Evolutionary conservation across 2,329 filamentous ascomycete species (phyloP).

Genomic region (Fusarium abutilonis): DNA sequence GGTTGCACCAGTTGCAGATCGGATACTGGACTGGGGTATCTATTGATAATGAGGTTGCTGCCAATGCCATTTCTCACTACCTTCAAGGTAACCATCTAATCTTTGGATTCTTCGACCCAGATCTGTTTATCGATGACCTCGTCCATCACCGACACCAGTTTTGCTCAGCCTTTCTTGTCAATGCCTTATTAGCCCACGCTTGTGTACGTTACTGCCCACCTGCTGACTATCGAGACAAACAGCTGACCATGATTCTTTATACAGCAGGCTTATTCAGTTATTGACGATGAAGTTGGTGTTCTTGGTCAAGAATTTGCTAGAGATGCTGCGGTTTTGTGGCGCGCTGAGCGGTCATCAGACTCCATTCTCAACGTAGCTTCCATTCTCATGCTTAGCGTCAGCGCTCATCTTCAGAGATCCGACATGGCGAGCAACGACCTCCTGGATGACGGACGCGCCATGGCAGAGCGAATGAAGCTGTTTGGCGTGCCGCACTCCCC

Average conservation of each 20-base stretch:
- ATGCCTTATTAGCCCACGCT: constrained; percentile 48
- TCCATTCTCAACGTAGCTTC: constrained; percentile 28
- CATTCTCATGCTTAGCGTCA: constrained; percentile 23
- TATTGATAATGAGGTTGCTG: constrained; percentile 46
- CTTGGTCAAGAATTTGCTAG: constrained; percentile 23
- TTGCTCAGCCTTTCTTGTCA: constrained; percentile 50
- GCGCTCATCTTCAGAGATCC: constrained; percentile 14
- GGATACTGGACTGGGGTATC: constrained; percentile 49
- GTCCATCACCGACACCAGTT: constrained; percentile 37
- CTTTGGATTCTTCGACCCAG: constrained; percentile 49
- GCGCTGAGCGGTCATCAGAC: constrained; percentile 28
- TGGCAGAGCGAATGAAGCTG: constrained; percentile 21
- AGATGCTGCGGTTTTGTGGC: constrained; percentile 22
- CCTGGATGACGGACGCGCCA: constrained; percentile 10
- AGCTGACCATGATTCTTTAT: neutral
- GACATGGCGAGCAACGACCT: constrained; percentile 14
- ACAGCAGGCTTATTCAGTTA: constrained; percentile 23
- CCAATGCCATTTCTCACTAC: constrained; percentile 47
- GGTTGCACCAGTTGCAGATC: constrained; percentile 32
- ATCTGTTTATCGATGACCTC: constrained; percentile 49
- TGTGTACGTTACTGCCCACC: constrained; percentile 42
- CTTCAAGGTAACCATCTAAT: constrained; percentile 50
- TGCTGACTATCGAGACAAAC: neutral
- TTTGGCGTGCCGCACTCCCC: constrained; percentile 18
- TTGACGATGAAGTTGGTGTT: constrained; percentile 9